These are phyloP conservation scores for Apiotrichum mycotoxinovorans DNA, from an alignment of 1,284 basidiomycete genomes.

Conservation along the genomic window DNA sequence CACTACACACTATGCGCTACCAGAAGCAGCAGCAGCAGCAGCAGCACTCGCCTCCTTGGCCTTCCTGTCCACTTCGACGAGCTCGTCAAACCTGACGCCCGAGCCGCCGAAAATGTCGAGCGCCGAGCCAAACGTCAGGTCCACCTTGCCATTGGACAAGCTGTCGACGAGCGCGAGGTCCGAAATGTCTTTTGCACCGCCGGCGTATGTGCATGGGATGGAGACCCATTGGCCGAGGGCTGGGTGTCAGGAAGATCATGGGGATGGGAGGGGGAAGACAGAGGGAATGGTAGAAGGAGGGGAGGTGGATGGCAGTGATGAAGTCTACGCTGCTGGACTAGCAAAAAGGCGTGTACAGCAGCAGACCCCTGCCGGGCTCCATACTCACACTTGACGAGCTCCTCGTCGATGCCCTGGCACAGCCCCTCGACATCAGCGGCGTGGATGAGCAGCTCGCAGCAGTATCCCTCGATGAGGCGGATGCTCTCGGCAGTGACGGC, in stretches of 20 bases:
- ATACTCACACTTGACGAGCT: constrained; percentile 71
- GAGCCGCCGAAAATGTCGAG: constrained; percentile 79
- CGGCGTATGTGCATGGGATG: constrained; percentile 94
- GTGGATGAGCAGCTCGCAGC: constrained; percentile 90
- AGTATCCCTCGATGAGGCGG: constrained; percentile 31
- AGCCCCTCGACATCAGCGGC: constrained; percentile 97
- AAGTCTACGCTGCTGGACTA: neutral
- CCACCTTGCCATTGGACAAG: constrained; percentile 80
- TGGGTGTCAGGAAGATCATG: constrained; percentile 40
- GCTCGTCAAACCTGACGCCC: constrained; percentile 66
- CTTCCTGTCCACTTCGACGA: constrained; percentile 54
- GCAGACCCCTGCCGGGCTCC: too few relatives aligned
- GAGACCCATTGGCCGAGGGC: constrained; percentile 86
- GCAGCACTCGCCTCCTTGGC: constrained; percentile 19
- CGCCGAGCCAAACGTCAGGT: constrained; percentile 89
- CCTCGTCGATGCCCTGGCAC: constrained; percentile 92
- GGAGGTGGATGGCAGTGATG: too few relatives aligned
- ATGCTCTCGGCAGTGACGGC: constrained; percentile 62
- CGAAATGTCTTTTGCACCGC: constrained; percentile 83
- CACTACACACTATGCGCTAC: too few relatives aligned
- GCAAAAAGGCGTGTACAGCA: too few relatives aligned
- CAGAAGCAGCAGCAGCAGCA: too few relatives aligned
- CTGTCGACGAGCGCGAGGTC: constrained; percentile 81
- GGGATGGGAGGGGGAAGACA: neutral
- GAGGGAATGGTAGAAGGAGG: too few relatives aligned